Evolutionary conservation across 805 yeast species (phyloP).

Genomic region (Ogataea pini): DNA sequence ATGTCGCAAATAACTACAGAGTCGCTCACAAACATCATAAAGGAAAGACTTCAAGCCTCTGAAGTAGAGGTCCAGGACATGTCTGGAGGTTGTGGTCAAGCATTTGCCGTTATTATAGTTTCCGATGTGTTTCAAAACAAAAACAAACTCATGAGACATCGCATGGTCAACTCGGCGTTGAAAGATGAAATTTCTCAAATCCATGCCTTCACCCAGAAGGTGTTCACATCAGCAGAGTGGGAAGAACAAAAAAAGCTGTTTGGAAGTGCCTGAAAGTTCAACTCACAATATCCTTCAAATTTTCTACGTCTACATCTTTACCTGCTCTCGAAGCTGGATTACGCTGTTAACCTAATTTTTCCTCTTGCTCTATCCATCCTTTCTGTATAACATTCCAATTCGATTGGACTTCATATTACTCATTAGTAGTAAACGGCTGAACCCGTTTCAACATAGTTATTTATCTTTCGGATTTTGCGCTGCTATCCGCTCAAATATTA

Average conservation of each 20-base stretch:
- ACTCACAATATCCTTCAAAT: too few relatives aligned
- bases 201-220: slow-evolving; percentile 95
- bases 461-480: background rate
- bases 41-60: slow-evolving; percentile 56
- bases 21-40: slow-evolving; percentile 48
- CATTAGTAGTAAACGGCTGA: background rate
- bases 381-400: background rate
- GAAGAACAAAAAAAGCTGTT: slow-evolving; percentile 38
- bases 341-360: background rate
- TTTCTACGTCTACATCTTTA: background rate
- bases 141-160: slow-evolving; percentile 81
- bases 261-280: slow-evolving; percentile 5
- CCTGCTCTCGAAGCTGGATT: background rate
- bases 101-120: slow-evolving; percentile 90
- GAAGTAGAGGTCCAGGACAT: slow-evolving; percentile 75
- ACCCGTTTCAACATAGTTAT: background rate
- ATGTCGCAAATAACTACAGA: slow-evolving; percentile 35
- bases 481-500: background rate
- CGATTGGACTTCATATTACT: background rate
- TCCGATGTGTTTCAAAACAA: slow-evolving; percentile 70
- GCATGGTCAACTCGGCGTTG: slow-evolving; percentile 77
- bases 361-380: background rate
- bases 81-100: slow-evolving; percentile 97
- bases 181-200: slow-evolving; percentile 83
- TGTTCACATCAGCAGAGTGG: slow-evolving; percentile 91